Base-by-base conservation (phyloP, 345 rosid species). In the Gossypium longicalyx region DNA sequence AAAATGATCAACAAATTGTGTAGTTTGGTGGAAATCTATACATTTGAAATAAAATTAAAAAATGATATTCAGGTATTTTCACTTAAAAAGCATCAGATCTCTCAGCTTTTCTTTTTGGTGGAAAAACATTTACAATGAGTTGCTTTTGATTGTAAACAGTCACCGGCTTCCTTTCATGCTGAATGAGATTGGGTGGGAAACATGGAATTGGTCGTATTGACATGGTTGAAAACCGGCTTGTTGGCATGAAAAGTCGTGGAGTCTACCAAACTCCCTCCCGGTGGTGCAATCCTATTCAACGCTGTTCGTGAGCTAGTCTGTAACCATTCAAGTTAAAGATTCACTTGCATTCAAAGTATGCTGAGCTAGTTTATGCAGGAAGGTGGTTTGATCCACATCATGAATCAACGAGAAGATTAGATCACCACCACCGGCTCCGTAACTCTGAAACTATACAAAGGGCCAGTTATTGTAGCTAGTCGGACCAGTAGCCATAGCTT, bases 161-260 rank as follows among this genome's bases (percentile, higher is more conserved):
- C 94, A 75, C 97, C 98, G 12, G 98, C 90, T 49, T 81, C 93
- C 10, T 88, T 93, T 61, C 92, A 91, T 22, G 58, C 93, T 1
- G 80, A 86, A 95, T 79, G 86, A 84, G 56, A 86, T 89, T 2
- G 38, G 99, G 94, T 49, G 96, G 97, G 11, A 90, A 74, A 73
- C 97, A 91, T 56, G 96, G 98, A 1, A 79, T 95, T 68, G 99
- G 99, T 8, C 93, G 98, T 0, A 74, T 90, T 25, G 98, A 92
- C 91, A 76, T 90, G 92, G 99, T 95, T 11, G 99, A 95, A 82
- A 93, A 95, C 82, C 86, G 97, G 51, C 87, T 95, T 22, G 97
- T 90, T 12, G 99, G 96, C 34, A 95, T 93, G 99, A 95, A 94
- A 77, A 89, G 97, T 64, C 97, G 98, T 0, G 98, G 98, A 38